A percentile compares a stretch with the other conserved stretches of the same genome.
phyloP scores from a whole-genome alignment of 2,329 filamentous ascomycete species.

The Aspergillus oerlinghausenensis region DNA sequence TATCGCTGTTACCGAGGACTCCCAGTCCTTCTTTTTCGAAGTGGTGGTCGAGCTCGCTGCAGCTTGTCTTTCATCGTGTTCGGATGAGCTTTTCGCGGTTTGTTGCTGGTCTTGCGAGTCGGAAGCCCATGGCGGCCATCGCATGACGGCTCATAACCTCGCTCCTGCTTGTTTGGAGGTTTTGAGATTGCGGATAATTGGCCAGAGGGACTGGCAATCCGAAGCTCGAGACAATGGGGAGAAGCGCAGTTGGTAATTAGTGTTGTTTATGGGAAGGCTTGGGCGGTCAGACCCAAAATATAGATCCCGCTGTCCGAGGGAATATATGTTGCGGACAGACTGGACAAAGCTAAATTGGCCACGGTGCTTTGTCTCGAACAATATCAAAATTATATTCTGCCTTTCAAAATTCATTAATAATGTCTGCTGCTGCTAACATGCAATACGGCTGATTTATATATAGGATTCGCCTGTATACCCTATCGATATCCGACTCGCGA shows the following conservation, averaged over 20 bases:
- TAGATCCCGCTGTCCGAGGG: neutral
- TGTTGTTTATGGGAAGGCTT: neutral
- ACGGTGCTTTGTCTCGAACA: neutral
- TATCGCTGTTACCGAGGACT: constrained; percentile 40
- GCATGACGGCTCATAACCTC: constrained; percentile 39
- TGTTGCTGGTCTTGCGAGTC: constrained; percentile 20
- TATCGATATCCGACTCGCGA: neutral
- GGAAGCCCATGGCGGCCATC: constrained; percentile 48
- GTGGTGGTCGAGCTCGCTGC: constrained; percentile 13
- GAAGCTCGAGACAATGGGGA: neutral
- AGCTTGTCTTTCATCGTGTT: constrained; percentile 17
- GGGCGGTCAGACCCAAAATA: neutral
- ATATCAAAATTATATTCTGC: neutral
- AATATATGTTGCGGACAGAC: neutral
- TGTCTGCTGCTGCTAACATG: neutral
- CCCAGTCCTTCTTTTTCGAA: constrained; percentile 34
- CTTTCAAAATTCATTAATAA: neutral
- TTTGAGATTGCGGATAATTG: neutral
- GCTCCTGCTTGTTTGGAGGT: neutral
- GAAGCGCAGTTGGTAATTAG: neutral
- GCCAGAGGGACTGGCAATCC: neutral
- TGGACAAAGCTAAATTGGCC: neutral
- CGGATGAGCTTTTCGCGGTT: constrained; percentile 6
- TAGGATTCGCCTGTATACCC: neutral
- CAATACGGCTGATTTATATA: neutral